Percentiles rank a stretch among this genome's conserved stretches.
These are phyloP conservation scores for Cutaneotrichosporon arboriforme DNA, from an alignment of 1,284 basidiomycete genomes.

Conservation along the genomic window DNA sequence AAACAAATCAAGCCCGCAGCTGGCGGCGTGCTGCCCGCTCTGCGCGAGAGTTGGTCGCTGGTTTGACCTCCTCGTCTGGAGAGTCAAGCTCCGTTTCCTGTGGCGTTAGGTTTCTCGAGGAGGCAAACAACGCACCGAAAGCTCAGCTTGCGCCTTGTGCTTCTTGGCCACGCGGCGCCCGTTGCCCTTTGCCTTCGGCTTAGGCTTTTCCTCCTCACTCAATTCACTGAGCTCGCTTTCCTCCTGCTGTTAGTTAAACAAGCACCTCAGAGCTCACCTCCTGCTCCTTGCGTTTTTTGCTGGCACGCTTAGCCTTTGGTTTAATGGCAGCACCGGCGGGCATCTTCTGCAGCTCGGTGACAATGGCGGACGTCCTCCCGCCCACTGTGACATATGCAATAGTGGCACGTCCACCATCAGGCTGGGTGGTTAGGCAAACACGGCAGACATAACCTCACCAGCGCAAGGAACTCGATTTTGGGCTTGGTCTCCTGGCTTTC, in stretches of 20 bases:
- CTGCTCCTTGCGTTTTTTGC: constrained; percentile 6
- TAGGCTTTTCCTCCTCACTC: constrained; percentile 1
- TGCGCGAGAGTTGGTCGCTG: background rate
- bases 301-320: background rate
- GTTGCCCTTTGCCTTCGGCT: background rate
- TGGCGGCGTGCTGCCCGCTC: background rate
- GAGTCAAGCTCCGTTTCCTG: background rate
- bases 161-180: background rate
- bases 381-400: constrained; percentile 74
- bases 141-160: background rate
- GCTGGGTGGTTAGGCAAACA: constrained; percentile 49
- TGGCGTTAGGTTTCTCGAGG: background rate
- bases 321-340: constrained; percentile 19
- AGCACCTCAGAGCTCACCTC: background rate
- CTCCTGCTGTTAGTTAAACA: background rate
- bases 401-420: constrained; percentile 63
- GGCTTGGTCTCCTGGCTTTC: constrained; percentile 28
- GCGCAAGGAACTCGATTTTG: constrained; percentile 49
- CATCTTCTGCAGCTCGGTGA: constrained; percentile 60
- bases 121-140: background rate
- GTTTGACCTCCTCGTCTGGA: background rate
- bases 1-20: no score
- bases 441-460: constrained; percentile 52
- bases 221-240: constrained; percentile 1
- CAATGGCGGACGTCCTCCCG: constrained; percentile 71